A percentile compares a stretch with the other conserved stretches of the same genome.
Conservation (phyloP, 345 rosid species). For the Kernera saxatilis region DNA sequence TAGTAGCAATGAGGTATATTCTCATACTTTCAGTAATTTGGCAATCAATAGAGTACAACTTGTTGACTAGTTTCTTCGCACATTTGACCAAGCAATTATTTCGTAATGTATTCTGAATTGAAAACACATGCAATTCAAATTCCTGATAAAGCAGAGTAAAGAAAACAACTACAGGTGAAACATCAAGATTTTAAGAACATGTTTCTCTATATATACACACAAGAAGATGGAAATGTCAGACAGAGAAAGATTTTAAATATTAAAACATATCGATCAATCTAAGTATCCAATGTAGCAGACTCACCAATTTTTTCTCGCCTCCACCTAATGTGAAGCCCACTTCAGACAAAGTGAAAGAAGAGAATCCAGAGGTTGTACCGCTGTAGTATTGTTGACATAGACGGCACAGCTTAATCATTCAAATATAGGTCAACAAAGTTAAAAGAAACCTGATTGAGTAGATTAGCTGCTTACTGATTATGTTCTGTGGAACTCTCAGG, state of each 20-base stretch:
- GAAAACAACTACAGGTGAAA: neutral
- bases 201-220: conserved; percentile 6
- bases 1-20: neutral
- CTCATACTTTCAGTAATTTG: neutral
- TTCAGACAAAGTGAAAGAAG: conserved; percentile 64
- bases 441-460: conserved; percentile 17
- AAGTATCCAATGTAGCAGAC: conserved; percentile 26
- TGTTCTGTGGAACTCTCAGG: conserved; percentile 36
- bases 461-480: conserved; percentile 28
- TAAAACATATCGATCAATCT: conserved; percentile 10
- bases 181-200: neutral
- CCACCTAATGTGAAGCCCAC: conserved; percentile 58
- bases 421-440: conserved; percentile 5
- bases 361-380: conserved; percentile 38
- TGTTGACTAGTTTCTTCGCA: neutral
- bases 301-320: conserved; percentile 60
- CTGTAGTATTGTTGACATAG: conserved; percentile 39
- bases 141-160: neutral
- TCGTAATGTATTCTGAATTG: neutral
- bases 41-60: conserved; percentile 3
- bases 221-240: neutral
- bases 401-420: conserved; percentile 15
- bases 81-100: neutral
- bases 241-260: neutral
- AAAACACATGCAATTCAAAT: neutral